Evolutionary conservation across 495 filamentous ascomycete genomes (phyloP), one percentile per base, ranked within the genome.

Genomic region (Penicillium subrubescens): DNA sequence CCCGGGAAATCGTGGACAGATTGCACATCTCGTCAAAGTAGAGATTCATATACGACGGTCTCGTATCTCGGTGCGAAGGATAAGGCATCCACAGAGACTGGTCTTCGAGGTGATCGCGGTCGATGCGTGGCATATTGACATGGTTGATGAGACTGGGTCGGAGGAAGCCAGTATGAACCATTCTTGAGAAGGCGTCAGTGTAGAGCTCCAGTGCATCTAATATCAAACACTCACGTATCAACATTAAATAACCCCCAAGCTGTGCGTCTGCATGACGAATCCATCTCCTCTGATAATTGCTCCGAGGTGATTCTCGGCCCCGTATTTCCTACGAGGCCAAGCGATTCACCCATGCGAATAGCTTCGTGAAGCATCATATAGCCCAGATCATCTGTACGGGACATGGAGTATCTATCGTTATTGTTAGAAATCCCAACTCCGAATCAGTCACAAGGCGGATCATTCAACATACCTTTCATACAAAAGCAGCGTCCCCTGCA

Each of bases 231-330:
- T 52, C 63, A 80, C 80, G 80, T 81, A 48, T 82, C 80, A 44
- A 81, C 74, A 52, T 81, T 76, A 54, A 81, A 81, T 21, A 82
- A 57, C 1, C 80, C 80, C 80, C 79, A 81, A 6, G 76, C 77
- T 19, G 77, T 79, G 57, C 75, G 66, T 57, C 68, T 70, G 41
- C 75, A 54, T 2, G 77, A 81, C 8, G 62, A 60, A 46, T 76
- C 71, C 74, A 77, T 81, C 48, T 80, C 78, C 11, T 69, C 44
- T 0, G 75, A 73, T 5, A 75, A 39, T 15, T 71, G 69, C 14
- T 61, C 65, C 14, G 71, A 62, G 0, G 46, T 64, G 11, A 75
- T 55, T 15, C 57, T 55, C 3, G 68, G 65, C 1, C 66, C 69
- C 29, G 68, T 70, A 8, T 63, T 65, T 8, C 76, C 77, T 12